A percentile compares a stretch with the other conserved stretches of the same genome.
These are phyloP conservation scores for Hypoxylon crocopeplum DNA, from an alignment of 495 filamentous ascomycete genomes.

Conservation along the genomic window DNA sequence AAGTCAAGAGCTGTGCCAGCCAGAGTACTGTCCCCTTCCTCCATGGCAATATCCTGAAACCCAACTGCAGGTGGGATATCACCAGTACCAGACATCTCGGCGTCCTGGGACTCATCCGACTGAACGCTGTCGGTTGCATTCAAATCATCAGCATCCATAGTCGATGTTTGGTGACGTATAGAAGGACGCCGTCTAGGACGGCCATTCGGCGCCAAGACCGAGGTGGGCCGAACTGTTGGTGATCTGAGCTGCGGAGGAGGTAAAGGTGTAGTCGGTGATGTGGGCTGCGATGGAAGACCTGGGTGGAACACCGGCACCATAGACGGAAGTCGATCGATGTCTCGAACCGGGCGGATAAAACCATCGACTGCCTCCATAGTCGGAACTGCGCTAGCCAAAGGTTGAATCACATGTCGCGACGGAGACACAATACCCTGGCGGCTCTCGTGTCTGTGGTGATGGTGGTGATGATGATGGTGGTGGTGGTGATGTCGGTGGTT, in stretches of 20 bases:
- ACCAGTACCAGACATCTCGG: slow-evolving; percentile 73
- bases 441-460: slow-evolving; percentile 64
- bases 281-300: slow-evolving; percentile 83
- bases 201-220: slow-evolving; percentile 52
- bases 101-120: slow-evolving; percentile 67
- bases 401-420: slow-evolving; percentile 64
- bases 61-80: slow-evolving; percentile 81
- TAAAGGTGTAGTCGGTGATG: slow-evolving; percentile 90
- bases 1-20: slow-evolving; percentile 77
- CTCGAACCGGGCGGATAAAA: slow-evolving; percentile 82
- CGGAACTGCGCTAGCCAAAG: slow-evolving; percentile 71
- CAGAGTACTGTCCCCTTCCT: slow-evolving; percentile 78
- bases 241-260: slow-evolving; percentile 64
- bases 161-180: slow-evolving; percentile 86
- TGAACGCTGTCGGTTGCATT: slow-evolving; percentile 76
- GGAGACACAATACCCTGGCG: slow-evolving; percentile 61
- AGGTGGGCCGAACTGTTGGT: slow-evolving; percentile 58
- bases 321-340: slow-evolving; percentile 83
- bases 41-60: slow-evolving; percentile 77
- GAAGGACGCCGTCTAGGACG: slow-evolving; percentile 70
- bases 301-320: slow-evolving; percentile 78
- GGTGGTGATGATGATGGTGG: slow-evolving; percentile 62
- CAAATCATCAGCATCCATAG: slow-evolving; percentile 84
- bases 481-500: slow-evolving; percentile 54
- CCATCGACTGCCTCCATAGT: slow-evolving; percentile 77